These are phyloP conservation scores for Hanseniaspora gamundiae DNA, from an alignment of 1,139 yeast species.

Conservation along the genomic window DNA sequence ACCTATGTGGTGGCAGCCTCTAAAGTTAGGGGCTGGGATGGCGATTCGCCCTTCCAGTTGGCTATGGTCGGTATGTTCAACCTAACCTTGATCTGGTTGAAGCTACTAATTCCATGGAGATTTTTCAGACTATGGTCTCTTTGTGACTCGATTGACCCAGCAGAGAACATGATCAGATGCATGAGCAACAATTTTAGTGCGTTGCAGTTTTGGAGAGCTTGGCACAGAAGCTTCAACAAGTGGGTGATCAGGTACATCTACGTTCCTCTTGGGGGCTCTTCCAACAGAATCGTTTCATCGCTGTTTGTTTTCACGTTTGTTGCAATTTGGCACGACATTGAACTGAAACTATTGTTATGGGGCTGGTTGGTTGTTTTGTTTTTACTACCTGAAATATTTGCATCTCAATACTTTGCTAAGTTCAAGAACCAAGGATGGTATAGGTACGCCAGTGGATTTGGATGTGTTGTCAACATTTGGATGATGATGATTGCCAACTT, in stretches of 20 bases:
- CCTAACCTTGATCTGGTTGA: constrained; percentile 83
- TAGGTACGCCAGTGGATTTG: constrained; percentile 71
- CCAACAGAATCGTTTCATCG: constrained; percentile 56
- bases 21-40: constrained; percentile 74
- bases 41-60: constrained; percentile 82
- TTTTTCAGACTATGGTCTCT: constrained; percentile 87
- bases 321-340: constrained; percentile 97
- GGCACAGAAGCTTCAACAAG: constrained; percentile 91
- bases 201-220: constrained; percentile 92
- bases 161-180: constrained; percentile 95
- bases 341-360: constrained; percentile 77
- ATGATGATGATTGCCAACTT: constrained; percentile 96
- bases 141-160: constrained; percentile 86
- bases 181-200: constrained; percentile 92
- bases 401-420: constrained; percentile 34
- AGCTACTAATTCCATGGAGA: constrained; percentile 91
- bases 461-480: constrained; percentile 87
- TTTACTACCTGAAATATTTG: constrained; percentile 73
- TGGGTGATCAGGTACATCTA: constrained; percentile 81
- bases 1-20: constrained; percentile 92
- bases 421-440: constrained; percentile 51
- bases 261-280: constrained; percentile 79
- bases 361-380: constrained; percentile 90
- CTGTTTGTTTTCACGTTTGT: constrained; percentile 90
- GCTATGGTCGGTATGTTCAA: constrained; percentile 92